phyloP scores from a whole-genome alignment of 2,329 filamentous ascomycete genomes.

The Chalaropsis ovoidea region DNA sequence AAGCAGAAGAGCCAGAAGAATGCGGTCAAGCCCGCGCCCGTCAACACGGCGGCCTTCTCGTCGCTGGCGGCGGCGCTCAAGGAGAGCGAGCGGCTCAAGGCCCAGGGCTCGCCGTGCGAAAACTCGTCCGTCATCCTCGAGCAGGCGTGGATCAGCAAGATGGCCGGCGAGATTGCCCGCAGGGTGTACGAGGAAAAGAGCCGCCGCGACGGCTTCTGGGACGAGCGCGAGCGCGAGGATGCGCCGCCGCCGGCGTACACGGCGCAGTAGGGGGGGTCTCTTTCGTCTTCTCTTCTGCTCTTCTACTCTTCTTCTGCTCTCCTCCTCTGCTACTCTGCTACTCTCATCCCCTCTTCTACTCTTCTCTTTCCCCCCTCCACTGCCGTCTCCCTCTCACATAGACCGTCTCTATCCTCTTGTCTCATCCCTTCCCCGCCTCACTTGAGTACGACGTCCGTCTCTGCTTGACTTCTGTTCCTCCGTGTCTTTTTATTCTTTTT shows the following conservation, averaged over 20 bases:
- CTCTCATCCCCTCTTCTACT: not conserved
- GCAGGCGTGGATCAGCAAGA: slow-evolving; percentile 82
- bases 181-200: slow-evolving; percentile 81
- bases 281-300: slow-evolving; percentile 19
- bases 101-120: slow-evolving; percentile 34
- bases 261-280: slow-evolving; percentile 28
- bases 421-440: too few species aligned
- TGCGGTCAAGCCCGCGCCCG: slow-evolving; percentile 25
- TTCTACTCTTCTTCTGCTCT: slow-evolving; percentile 3
- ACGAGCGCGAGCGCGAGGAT: slow-evolving; percentile 45
- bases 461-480: not conserved
- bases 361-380: not conserved
- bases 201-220: slow-evolving; percentile 43
- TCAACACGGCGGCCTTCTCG: slow-evolving; percentile 27
- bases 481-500: slow-evolving; percentile 12
- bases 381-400: not conserved
- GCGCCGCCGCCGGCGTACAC: slow-evolving; percentile 54
- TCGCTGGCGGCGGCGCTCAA: slow-evolving; percentile 20
- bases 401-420: too few species aligned
- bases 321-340: slow-evolving; percentile 3
- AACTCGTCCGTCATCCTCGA: slow-evolving; percentile 55
- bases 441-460: too few species aligned
- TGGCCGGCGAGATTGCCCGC: slow-evolving; percentile 82
- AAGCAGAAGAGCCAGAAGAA: too few species aligned
- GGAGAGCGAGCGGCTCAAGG: slow-evolving; percentile 28